Conservation (phyloP, 2,329 filamentous ascomycete genomes). For the Fusarium pseudonygamai region DNA sequence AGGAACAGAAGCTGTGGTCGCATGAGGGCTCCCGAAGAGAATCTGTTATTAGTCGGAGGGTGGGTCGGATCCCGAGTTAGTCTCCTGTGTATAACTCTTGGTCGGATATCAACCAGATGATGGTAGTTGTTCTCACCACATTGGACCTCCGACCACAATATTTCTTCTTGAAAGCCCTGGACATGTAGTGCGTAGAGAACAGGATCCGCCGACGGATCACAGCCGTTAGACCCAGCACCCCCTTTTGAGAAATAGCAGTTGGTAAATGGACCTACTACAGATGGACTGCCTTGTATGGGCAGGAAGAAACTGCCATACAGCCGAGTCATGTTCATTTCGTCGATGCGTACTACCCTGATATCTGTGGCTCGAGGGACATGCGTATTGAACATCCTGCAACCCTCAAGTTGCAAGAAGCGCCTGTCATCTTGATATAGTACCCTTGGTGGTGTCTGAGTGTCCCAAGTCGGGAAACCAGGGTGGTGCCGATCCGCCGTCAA, state of each 20-base stretch:
- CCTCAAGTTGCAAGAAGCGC: not conserved
- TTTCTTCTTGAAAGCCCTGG: not conserved
- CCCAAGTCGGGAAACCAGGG: not conserved
- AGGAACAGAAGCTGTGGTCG: not conserved
- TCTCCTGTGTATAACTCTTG: not conserved
- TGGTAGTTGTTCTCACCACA: not conserved
- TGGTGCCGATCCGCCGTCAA: fast-evolving
- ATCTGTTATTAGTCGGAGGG: not conserved
- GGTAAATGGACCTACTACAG: no score
- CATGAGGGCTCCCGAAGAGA: not conserved
- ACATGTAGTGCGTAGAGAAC: no score
- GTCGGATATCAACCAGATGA: not conserved
- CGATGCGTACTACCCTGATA: not conserved
- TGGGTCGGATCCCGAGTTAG: not conserved
- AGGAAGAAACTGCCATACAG: no score
- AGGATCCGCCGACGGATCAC: no score
- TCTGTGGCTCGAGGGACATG: not conserved
- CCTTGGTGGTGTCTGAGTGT: not conserved
- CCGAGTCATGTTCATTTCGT: no score
- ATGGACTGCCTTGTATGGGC: no score
- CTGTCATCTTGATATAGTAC: not conserved
- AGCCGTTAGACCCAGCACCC: no score
- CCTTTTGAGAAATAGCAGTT: no score
- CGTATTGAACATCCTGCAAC: not conserved
- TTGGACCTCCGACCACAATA: not conserved